Evolutionary conservation across 192 early-diverging fungal species (phyloP).

Genomic region (Rhizophagus prolifer): DNA sequence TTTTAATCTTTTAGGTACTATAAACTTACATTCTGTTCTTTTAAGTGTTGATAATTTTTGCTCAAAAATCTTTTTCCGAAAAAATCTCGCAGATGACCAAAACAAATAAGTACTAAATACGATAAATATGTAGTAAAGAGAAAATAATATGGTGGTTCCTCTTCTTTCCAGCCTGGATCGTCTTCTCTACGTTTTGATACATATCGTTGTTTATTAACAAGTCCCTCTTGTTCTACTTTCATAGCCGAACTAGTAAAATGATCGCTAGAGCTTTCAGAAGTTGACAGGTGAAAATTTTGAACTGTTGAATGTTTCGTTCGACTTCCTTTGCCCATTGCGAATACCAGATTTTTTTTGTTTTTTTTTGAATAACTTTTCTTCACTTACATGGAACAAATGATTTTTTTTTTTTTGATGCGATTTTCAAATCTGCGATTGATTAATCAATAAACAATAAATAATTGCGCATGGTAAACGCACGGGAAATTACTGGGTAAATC

Average conservation of each 20-base stretch:
- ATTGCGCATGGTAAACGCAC: too few relatives aligned
- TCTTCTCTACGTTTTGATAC: conserved; percentile 19
- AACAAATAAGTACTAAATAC: conserved; percentile 90
- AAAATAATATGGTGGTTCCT: conserved; percentile 76
- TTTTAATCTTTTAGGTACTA: too few relatives aligned
- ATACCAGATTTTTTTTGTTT: too few relatives aligned
- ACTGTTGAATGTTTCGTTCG: not conserved
- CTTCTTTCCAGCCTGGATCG: conserved; percentile 43
- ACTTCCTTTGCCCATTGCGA: conserved; percentile 27
- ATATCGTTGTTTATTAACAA: conserved; percentile 10
- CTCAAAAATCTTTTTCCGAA: conserved; percentile 79
- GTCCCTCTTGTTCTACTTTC: not conserved
- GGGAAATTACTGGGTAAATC: too few relatives aligned
- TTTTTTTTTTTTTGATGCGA: too few relatives aligned
- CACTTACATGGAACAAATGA: too few relatives aligned
- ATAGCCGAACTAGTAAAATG: not conserved
- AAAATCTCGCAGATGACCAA: conserved; percentile 92
- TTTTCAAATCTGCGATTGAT: too few relatives aligned
- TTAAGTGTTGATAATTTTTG: conserved; percentile 71
- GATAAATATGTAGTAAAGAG: conserved; percentile 94
- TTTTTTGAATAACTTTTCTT: too few relatives aligned
- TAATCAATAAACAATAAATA: too few relatives aligned
- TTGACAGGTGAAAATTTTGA: not conserved
- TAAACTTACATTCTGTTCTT: conserved; percentile 61
- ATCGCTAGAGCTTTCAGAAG: not conserved